These are phyloP conservation scores for Trichosporon coremiiforme DNA, from an alignment of 1,284 basidiomycete species.

Conservation along the genomic window DNA sequence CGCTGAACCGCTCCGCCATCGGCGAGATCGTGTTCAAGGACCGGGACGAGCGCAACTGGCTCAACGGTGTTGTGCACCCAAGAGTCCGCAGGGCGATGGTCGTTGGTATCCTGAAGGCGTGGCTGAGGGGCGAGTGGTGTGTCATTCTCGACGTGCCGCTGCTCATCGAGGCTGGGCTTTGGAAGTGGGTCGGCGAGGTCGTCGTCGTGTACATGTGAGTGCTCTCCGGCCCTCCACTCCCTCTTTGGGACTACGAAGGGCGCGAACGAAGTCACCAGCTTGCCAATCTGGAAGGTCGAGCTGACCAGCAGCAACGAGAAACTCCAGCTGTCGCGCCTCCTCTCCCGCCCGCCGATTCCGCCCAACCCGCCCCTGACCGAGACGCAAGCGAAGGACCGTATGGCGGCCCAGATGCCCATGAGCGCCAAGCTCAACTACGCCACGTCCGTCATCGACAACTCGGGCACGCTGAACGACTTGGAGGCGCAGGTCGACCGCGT, in stretches of 20 bases:
- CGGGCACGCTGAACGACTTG: conserved; percentile 70
- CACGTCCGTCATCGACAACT: conserved; percentile 87
- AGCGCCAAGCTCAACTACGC: conserved; percentile 78
- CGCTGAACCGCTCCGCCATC: conserved; percentile 77
- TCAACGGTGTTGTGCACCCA: conserved; percentile 89
- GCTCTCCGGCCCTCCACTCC: too few species aligned
- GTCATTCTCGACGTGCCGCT: conserved; percentile 92
- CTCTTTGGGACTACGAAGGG: too few species aligned
- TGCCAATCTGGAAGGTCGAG: too few species aligned
- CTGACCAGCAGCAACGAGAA: conserved; percentile 56
- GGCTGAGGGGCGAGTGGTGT: conserved; percentile 75
- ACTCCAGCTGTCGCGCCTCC: conserved; percentile 76
- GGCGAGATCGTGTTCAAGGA: conserved; percentile 84
- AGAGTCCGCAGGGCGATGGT: conserved; percentile 78
- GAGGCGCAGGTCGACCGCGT: conserved; percentile 69
- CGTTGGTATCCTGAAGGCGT: conserved; percentile 68
- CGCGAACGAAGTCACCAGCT: too few species aligned
- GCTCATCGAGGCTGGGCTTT: conserved; percentile 84
- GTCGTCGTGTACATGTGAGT: conserved; percentile 74
- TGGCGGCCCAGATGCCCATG: conserved; percentile 80
- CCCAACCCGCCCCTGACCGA: conserved; percentile 61
- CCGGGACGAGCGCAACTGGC: conserved; percentile 66
- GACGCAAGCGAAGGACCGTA: conserved; percentile 66
- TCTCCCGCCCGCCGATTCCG: conserved; percentile 66
- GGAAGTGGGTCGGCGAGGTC: conserved; percentile 79